These are phyloP conservation scores for Limnanthes douglasii DNA, from an alignment of 345 rosid species.

Conservation along the genomic window DNA sequence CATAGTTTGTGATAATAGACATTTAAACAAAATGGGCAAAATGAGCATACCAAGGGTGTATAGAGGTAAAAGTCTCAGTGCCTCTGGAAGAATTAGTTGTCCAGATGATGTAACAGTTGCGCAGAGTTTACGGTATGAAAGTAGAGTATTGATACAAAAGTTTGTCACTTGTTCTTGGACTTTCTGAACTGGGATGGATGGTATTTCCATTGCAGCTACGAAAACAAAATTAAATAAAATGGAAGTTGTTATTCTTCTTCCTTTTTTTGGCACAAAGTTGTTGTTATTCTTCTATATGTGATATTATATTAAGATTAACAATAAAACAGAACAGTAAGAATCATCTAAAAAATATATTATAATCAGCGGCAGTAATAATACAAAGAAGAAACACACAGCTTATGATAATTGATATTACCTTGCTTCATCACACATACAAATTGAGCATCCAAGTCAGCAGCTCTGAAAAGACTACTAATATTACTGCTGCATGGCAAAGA, in stretches of 20 bases:
- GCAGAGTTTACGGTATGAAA: constrained; percentile 69
- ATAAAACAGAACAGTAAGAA: no score
- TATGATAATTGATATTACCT: no score
- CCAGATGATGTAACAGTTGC: constrained; percentile 70
- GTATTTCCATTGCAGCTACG: constrained; percentile 45
- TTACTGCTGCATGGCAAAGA: constrained; percentile 86
- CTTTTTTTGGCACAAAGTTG: no score
- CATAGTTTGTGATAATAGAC: neutral
- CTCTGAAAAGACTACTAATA: constrained; percentile 79
- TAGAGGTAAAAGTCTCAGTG: constrained; percentile 61
- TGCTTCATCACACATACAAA: constrained; percentile 93
- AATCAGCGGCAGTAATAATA: constrained; percentile 3
- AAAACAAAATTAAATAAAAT: constrained; percentile 2
- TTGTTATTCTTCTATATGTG: no score
- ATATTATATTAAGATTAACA: no score
- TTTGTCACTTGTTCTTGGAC: constrained; percentile 47
- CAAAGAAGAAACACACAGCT: constrained; percentile 2
- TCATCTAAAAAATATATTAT: constrained; percentile 1
- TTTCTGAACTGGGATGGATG: constrained; percentile 29
- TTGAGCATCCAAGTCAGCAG: constrained; percentile 93
- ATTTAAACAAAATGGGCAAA: neutral
- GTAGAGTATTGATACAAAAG: no score
- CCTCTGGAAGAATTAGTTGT: constrained; percentile 75
- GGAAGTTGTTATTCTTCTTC: no score
- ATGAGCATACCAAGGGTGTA: constrained; percentile 43